Evolutionary conservation across 108 stramenopile species (phyloP).

Genomic region (Cyclotella cryptica): DNA sequence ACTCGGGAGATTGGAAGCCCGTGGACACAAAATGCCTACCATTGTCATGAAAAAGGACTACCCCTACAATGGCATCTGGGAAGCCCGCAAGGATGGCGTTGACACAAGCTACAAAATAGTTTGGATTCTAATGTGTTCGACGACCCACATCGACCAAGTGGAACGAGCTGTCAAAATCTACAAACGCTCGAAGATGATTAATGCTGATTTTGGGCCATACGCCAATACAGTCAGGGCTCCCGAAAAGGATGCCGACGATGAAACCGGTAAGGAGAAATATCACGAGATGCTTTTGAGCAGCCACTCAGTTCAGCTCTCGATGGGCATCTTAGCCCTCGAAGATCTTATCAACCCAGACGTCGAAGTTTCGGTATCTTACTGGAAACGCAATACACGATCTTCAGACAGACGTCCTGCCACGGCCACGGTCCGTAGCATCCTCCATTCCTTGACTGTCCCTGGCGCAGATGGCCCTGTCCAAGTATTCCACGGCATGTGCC

Average conservation of each 20-base stretch:
- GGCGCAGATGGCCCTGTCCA: background rate
- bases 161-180: background rate
- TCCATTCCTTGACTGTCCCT: background rate
- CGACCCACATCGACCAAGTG: background rate
- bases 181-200: background rate
- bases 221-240: background rate
- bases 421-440: background rate
- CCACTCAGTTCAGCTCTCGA: background rate
- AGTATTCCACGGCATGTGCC: background rate
- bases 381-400: background rate
- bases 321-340: background rate
- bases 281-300: background rate
- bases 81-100: background rate
- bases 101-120: background rate
- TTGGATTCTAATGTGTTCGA: background rate
- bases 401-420: background rate
- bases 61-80: background rate
- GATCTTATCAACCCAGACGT: background rate
- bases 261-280: background rate
- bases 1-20: background rate
- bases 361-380: background rate
- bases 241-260: background rate
- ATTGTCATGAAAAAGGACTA: background rate
- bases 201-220: background rate
- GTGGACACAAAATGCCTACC: background rate